Base-by-base conservation (phyloP, 2,329 filamentous ascomycete species). In the Geosmithia flava region DNA sequence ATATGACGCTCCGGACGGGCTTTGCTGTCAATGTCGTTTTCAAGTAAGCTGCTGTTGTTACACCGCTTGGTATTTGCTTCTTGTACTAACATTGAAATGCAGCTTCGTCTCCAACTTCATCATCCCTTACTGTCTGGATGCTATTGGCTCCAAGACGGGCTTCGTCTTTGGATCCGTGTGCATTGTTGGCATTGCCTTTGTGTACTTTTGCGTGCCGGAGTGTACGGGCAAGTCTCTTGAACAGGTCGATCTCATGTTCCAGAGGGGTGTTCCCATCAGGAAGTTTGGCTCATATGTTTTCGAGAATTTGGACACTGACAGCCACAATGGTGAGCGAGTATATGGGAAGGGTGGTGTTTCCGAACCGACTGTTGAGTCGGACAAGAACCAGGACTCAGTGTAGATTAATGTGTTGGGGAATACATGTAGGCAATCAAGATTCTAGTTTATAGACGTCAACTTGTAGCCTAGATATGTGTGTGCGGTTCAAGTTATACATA, bases 111-210 rank as follows among this genome's bases (percentile, higher is more conserved):
- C 66, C 3, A 60, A 56, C 2, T 68, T 68, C 47, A 58, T 55
- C 17, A 57, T 64, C 8, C 67, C 65, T 0, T 68, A 67, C 50
- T 58, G 67, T 20, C 54, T 65, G 16, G 56, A 65, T 1, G 53
- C 56, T 20, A 56, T 68, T 2, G 57, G 59, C 1, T 55, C 59
- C 8, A 65, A 64, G 48, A 59, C 66, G n/a, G 52, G 55, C 3
- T 57, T 54, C 43, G 54, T 57, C 16, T 55, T 52, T 46, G 52
- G 47, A 0, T 43, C 47, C 7, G 49, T 54, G 16, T 42, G 47
- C 7, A 46, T 52, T 29, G 15, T 56, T 7, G 49, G 51, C 1
- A 17, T 49, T 10, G 40, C 53, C 5, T 58, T 54, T 44, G 49
- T 48, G 3, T 53, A 45, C 37, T 51, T 56, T 23, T 54, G 52